Evolutionary conservation across 768 basidiomycete species (phyloP).

Genomic region (Boletus sp.): DNA sequence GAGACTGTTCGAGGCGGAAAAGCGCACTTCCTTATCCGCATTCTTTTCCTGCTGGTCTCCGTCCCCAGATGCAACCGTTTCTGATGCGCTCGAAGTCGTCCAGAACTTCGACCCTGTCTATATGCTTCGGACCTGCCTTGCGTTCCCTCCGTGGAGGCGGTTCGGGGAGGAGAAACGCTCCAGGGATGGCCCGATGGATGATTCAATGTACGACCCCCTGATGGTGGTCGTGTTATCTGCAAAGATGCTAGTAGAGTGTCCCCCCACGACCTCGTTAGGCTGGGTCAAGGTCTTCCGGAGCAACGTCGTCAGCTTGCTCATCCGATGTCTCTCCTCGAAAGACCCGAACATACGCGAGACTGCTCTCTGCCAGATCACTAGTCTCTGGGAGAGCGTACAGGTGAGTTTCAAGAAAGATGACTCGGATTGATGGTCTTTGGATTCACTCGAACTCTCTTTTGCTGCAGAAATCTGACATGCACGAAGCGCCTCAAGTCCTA

Average conservation of each 20-base stretch:
- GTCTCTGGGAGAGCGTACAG: slow-evolving; percentile 59
- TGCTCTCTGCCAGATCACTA: slow-evolving; percentile 60
- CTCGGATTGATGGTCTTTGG: not conserved
- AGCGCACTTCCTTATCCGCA: slow-evolving; percentile 59
- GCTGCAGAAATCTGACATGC: slow-evolving; percentile 58
- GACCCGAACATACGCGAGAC: slow-evolving; percentile 58
- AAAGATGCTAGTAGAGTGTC: slow-evolving; percentile 59
- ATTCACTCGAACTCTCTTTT: not conserved
- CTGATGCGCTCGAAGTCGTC: slow-evolving; percentile 60
- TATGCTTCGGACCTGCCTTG: slow-evolving; percentile 68
- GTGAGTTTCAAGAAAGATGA: slow-evolving; percentile 38
- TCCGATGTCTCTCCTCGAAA: slow-evolving; percentile 70
- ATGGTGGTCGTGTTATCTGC: slow-evolving; percentile 70
- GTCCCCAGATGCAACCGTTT: slow-evolving; percentile 40
- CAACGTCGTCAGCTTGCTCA: slow-evolving; percentile 70
- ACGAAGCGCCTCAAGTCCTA: slow-evolving; percentile 72
- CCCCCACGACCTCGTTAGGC: slow-evolving; percentile 53
- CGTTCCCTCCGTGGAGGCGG: slow-evolving; percentile 66
- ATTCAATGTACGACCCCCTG: slow-evolving; percentile 72
- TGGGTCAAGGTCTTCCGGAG: slow-evolving; percentile 89
- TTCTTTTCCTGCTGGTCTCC: slow-evolving; percentile 69
- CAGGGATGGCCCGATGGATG: slow-evolving; percentile 30
- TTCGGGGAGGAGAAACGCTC: slow-evolving; percentile 38
- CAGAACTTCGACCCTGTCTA: slow-evolving; percentile 58
- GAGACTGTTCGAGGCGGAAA: slow-evolving; percentile 71